A percentile compares a stretch with the other conserved stretches of the same genome.
Conservation (phyloP, 2,329 filamentous ascomycete species). For the Tetracladium maxilliforme region DNA sequence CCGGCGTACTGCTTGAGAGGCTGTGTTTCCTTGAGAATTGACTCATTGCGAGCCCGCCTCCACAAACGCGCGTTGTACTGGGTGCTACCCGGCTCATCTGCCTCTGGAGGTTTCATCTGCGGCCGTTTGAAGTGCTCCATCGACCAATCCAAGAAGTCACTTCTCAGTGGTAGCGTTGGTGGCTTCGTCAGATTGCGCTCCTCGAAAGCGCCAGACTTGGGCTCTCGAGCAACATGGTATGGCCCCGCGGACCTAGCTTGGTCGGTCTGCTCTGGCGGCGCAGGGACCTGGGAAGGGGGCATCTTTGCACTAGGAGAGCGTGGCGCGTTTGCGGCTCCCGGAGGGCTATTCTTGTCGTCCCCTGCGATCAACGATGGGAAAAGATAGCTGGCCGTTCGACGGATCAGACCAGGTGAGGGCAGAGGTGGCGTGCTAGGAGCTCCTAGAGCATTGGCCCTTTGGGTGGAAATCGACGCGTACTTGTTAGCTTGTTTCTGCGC, state of each 20-base stretch:
- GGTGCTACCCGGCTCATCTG: conserved; percentile 87
- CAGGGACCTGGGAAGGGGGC: conserved; percentile 37
- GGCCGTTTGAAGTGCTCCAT: conserved; percentile 96
- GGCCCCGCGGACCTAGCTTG: conserved; percentile 47
- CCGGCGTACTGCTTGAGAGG: conserved; percentile 83
- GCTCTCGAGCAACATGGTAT: conserved; percentile 64
- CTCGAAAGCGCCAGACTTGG: conserved; percentile 63
- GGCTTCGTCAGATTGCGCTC: conserved; percentile 40
- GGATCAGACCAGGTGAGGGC: conserved; percentile 41
- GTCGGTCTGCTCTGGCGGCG: conserved; percentile 64
- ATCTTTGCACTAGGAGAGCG: too few species aligned
- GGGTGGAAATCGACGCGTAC: too few species aligned
- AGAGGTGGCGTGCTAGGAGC: conserved; percentile 21
- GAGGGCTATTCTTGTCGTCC: background rate
- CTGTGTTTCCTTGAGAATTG: conserved; percentile 82
- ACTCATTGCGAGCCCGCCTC: conserved; percentile 84
- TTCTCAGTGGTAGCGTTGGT: conserved; percentile 61
- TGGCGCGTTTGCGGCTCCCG: too few species aligned
- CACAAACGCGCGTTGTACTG: conserved; percentile 94
- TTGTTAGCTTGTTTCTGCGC: conserved; percentile 29
- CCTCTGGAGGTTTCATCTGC: conserved; percentile 93
- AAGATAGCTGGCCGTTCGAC: conserved; percentile 47
- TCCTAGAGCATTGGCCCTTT: conserved; percentile 7
- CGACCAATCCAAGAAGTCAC: conserved; percentile 86
- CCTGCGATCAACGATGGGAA: conserved; percentile 18